Evolutionary conservation across 2,329 filamentous ascomycete species (phyloP).

Genomic region (Leptodontidium sp.): DNA sequence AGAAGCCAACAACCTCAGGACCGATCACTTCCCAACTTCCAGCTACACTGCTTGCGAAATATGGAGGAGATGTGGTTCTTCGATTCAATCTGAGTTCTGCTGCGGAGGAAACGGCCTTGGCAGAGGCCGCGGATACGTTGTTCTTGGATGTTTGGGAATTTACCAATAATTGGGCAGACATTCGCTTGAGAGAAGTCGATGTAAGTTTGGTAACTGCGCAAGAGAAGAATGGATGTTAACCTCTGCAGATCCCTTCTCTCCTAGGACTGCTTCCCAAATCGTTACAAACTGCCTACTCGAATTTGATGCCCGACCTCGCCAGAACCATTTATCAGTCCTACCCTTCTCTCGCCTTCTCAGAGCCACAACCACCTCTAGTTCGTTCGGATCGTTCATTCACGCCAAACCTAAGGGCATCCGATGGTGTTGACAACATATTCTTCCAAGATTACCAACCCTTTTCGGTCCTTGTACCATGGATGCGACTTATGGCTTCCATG

Average conservation of each 20-base stretch:
- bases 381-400: conserved; percentile 45
- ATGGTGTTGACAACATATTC: conserved; percentile 75
- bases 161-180: conserved; percentile 82
- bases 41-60: conserved; percentile 55
- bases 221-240: conserved; percentile 27
- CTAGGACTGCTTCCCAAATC: conserved; percentile 79
- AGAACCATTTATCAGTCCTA: conserved; percentile 81
- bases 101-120: conserved; percentile 74
- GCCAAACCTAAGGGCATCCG: conserved; percentile 41
- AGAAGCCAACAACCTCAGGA: conserved; percentile 29
- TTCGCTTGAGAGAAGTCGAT: conserved; percentile 78
- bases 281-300: conserved; percentile 74
- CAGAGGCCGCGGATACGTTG: conserved; percentile 76
- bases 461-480: conserved; percentile 82
- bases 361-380: conserved; percentile 35
- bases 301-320: conserved; percentile 82
- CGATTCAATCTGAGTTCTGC: conserved; percentile 80
- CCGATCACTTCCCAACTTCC: conserved; percentile 47
- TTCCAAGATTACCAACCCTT: conserved; percentile 93
- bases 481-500: conserved; percentile 88
- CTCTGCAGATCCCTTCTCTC: conserved; percentile 68
- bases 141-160: conserved; percentile 93
- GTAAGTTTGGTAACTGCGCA: conserved; percentile 54
- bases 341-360: conserved; percentile 49
- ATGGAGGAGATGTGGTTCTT: conserved; percentile 85